phyloP scores from a whole-genome alignment of 2,329 filamentous ascomycete species.

The Hypocreales sp. region DNA sequence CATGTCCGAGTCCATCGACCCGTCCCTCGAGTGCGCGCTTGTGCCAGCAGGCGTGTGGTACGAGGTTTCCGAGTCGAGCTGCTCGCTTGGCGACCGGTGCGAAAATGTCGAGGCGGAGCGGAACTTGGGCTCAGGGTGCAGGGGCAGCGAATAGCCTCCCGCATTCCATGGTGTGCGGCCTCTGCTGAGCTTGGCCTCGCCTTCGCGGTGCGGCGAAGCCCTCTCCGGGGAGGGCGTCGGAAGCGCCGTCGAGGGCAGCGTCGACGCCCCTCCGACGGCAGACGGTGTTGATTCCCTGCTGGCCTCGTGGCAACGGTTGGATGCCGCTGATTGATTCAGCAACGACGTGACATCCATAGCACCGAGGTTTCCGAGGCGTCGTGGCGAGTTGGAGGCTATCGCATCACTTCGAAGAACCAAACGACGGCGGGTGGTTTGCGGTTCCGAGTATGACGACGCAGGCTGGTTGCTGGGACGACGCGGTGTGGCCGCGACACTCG shows the following conservation, averaged over 20 bases:
- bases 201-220: constrained; percentile 8
- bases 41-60: constrained; percentile 4
- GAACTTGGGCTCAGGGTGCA: constrained; percentile 22
- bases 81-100: constrained; percentile 9
- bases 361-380: too few species aligned
- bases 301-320: constrained; percentile 1
- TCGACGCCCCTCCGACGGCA: constrained; percentile 1
- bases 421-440: too few species aligned
- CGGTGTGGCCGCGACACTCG: too few species aligned
- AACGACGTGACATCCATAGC: constrained; percentile 26
- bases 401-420: not conserved
- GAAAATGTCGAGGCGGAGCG: constrained; percentile 8
- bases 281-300: constrained; percentile 5
- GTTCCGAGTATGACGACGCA: too few species aligned
- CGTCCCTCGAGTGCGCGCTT: constrained; percentile 13
- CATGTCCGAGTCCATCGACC: constrained; percentile 14
- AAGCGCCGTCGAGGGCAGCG: constrained; percentile 7
- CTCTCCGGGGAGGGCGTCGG: constrained; percentile 19
- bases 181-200: constrained; percentile 8
- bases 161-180: constrained; percentile 34
- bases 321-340: constrained; percentile 18
- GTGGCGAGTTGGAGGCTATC: too few species aligned
- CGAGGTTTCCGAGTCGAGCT: constrained; percentile 8
- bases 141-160: constrained; percentile 30
- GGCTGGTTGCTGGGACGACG: too few species aligned